phyloP scores from a whole-genome alignment of 2,329 filamentous ascomycete species.

The Pleurostoma richardsiae region DNA sequence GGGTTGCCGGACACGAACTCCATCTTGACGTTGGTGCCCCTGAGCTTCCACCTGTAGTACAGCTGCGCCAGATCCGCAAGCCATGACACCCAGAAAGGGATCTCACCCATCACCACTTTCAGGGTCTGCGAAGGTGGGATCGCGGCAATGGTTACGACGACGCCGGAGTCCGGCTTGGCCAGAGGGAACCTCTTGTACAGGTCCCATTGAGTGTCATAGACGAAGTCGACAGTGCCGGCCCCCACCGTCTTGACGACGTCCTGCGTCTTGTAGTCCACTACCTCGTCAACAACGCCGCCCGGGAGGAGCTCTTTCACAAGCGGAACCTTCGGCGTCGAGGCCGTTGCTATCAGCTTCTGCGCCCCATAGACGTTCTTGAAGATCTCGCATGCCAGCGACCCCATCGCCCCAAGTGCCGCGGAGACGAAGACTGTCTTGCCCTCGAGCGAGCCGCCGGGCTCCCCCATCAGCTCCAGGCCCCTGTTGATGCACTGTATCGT shows the following conservation, averaged over 20 bases:
- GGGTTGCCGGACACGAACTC: constrained; percentile 38
- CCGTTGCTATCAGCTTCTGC: constrained; percentile 41
- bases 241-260: constrained; percentile 30
- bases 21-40: constrained; percentile 38
- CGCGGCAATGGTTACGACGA: constrained; percentile 34
- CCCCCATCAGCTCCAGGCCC: constrained; percentile 29
- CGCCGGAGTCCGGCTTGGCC: constrained; percentile 27
- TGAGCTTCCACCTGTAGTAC: constrained; percentile 34
- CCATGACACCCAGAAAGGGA: constrained; percentile 29
- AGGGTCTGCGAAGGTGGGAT: constrained; percentile 24
- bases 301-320: constrained; percentile 9
- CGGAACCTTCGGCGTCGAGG: constrained; percentile 45
- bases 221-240: constrained; percentile 40
- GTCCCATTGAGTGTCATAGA: constrained; percentile 40
- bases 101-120: constrained; percentile 22
- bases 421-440: constrained; percentile 48
- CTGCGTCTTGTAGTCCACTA: constrained; percentile 33
- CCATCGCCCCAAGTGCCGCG: constrained; percentile 42
- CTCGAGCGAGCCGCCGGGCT: constrained; percentile 25
- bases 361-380: constrained; percentile 45
- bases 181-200: constrained; percentile 32
- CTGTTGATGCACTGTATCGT: constrained; percentile 35
- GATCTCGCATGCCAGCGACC: constrained; percentile 40
- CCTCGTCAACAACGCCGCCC: constrained; percentile 3
- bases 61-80: constrained; percentile 22